A percentile compares a stretch with the other conserved stretches of the same genome.
These are phyloP conservation scores for Scleromitrula shiraiana DNA, from an alignment of 2,329 filamentous ascomycete species.

Conservation along the genomic window DNA sequence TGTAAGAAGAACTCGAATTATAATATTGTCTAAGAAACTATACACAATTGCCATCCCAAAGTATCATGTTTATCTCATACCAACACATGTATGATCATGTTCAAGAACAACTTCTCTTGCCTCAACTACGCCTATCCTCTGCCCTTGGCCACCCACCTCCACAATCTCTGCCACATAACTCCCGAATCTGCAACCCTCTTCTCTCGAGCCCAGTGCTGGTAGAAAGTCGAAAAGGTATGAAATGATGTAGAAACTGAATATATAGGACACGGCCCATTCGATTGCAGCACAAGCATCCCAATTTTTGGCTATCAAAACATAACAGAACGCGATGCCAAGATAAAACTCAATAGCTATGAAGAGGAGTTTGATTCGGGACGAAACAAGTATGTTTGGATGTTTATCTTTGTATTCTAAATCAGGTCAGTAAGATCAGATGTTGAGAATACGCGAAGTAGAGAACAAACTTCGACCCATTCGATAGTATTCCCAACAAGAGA, in stretches of 20 bases:
- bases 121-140: background rate
- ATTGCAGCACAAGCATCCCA: slow-evolving; percentile 66
- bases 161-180: background rate
- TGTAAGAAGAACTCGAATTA: background rate
- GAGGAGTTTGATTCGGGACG: slow-evolving; percentile 66
- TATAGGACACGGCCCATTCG: slow-evolving; percentile 69
- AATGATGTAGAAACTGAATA: slow-evolving; percentile 81
- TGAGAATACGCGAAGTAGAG: background rate
- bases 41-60: background rate
- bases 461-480: slow-evolving; percentile 63
- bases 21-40: background rate
- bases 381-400: slow-evolving; percentile 37
- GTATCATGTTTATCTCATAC: background rate
- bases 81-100: background rate
- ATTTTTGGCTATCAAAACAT: slow-evolving; percentile 58
- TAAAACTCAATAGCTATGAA: slow-evolving; percentile 78
- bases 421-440: background rate
- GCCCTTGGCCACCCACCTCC: background rate
- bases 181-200: slow-evolving; percentile 2
- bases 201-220: slow-evolving; percentile 44
- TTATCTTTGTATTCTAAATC: slow-evolving; percentile 1
- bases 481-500: slow-evolving; percentile 83
- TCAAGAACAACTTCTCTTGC: background rate
- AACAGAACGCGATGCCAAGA: slow-evolving; percentile 70
- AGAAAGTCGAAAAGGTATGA: slow-evolving; percentile 81